Percentiles rank a stretch among this genome's conserved stretches.
Evolutionary conservation across 2,329 filamentous ascomycete genomes (phyloP).

Genomic region (Aspergillus pseudonomiae): DNA sequence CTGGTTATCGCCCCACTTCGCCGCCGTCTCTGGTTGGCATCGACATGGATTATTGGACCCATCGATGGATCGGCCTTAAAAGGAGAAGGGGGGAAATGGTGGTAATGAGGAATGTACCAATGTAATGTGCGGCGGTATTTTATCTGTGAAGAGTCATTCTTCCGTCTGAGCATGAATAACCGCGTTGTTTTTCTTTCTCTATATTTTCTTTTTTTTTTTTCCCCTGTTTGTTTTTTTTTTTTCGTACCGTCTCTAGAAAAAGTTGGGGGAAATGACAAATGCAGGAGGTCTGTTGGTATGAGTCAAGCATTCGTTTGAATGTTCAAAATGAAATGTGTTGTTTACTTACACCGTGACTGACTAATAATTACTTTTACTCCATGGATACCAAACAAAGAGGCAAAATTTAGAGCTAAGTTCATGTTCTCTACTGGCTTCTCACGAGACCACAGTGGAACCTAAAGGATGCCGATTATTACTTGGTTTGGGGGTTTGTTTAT

Average conservation of each 20-base stretch:
- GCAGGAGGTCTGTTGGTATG: neutral
- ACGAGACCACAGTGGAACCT: slow-evolving; percentile 21
- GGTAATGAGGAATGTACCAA: slow-evolving; percentile 1
- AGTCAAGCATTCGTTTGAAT: neutral
- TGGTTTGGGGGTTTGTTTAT: slow-evolving; percentile 9
- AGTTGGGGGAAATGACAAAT: too few relatives aligned
- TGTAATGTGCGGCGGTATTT: slow-evolving; percentile 4
- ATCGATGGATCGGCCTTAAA: slow-evolving; percentile 4
- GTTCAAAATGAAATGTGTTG: neutral
- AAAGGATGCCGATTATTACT: slow-evolving; percentile 18
- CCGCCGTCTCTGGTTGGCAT: slow-evolving; percentile 15
- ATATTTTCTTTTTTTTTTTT: neutral
- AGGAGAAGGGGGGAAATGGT: slow-evolving; percentile 8
- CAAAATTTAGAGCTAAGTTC: neutral
- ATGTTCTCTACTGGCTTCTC: slow-evolving; percentile 7
- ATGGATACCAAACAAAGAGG: slow-evolving; percentile 2
- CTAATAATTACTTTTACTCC: neutral
- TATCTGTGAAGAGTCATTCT: neutral
- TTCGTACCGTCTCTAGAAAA: neutral
- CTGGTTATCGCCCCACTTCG: slow-evolving; percentile 27
- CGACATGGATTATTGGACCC: slow-evolving; percentile 11
- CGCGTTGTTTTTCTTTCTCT: neutral
- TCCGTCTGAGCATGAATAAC: neutral
- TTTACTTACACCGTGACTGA: neutral
- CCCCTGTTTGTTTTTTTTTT: neutral